Evolutionary conservation across 768 basidiomycete genomes (phyloP), one percentile per base, ranked within the genome.

Genomic region (Russula abietina): DNA sequence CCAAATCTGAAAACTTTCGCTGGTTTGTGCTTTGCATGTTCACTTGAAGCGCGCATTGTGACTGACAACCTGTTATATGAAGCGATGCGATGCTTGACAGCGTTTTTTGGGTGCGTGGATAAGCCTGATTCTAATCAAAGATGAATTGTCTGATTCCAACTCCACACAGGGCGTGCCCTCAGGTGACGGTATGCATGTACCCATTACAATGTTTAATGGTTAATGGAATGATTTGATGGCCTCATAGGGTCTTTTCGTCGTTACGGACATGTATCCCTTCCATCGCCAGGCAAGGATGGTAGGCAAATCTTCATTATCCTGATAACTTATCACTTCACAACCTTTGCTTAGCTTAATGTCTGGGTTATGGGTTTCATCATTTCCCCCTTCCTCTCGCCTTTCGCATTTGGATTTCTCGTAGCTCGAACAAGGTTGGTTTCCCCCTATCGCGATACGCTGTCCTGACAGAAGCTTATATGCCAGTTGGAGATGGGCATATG

Each of bases 291-390:
- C 85, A 19, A 78, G 84, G 36, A 85, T 83, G 81, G 81, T 83
- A 46, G 58, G 73, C 22, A 26, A 32, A 4, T 2, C 4, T 30
- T 52, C 6, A 4, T 9, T 16, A 49, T 11, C 45, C 46, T 11
- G n/a, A 33, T 32, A 50, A 30, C 16, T 30, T 36, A 4, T 17
- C 11, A 39, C 45, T 58, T 39, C 41, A 30, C 16, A 30, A 43
- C 22, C 32, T n/a, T 9, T 28, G 26, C 26, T 7, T 62, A 86
- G 84, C 77, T 88, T 39, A 86, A 85, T 66, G 72, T 84, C 55
- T 87, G 86, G 87, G 87, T 86, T 3, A 83, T 88, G 80, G 87
- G 85, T 1, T 86, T 88, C 74, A 80, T 88, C 68, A 71, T 86
- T 30, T 84, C 84, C 16, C 84, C 82, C 11, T 84, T 84, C 75